Evolutionary conservation across 139 green algal genomes (phyloP), one percentile per base, ranked within the genome.

Genomic region (Picochlorum costavermella): DNA sequence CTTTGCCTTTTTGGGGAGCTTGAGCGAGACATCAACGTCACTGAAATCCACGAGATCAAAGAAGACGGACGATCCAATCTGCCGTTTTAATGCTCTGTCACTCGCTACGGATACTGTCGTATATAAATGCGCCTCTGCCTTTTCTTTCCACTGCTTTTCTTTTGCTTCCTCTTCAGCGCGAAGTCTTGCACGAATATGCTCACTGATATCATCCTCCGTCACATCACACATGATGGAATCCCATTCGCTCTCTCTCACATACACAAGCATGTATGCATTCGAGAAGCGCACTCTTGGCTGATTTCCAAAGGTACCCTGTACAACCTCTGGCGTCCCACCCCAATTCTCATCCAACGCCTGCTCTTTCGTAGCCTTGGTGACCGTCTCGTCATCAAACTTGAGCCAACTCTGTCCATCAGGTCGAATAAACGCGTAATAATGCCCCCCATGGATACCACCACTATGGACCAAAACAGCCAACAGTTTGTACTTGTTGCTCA

Each of bases 211-310:
- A 2, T 86, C 65, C 72, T 94, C 75, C 4, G 40, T 73, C 33
- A 90, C 81, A 23, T 72, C 16, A 67, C 81, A 92, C 81, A 96
- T 90, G 37, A 97, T 80, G 2, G 55, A 56, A 4, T 83, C 69
- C 88, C 87, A 96, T 74, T 98, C 90, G 44, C 50, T 70, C 33
- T 82, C 69, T 1, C 93, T 79, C 28, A 98, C 81, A 65, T 98
- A 98, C 60, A 99, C 92, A 58, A 99, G 83, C 92, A 97, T 98
- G 83, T 99, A 99, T n/a, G 94, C 94, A 60, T 95, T 98, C 68
- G 75, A 86, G 58, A 78, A 85, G 20, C 79, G 70, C 43, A 81
- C 46, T 6, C 29, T 26, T 25, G 10, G 28, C 13, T 26, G n/a
- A n/a, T 23, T 23, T 20, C 29, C 29, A 46, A 46, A 23, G 4